Base-by-base conservation (phyloP, 2,329 filamentous ascomycete species). In the Trichoderma koningii region DNA sequence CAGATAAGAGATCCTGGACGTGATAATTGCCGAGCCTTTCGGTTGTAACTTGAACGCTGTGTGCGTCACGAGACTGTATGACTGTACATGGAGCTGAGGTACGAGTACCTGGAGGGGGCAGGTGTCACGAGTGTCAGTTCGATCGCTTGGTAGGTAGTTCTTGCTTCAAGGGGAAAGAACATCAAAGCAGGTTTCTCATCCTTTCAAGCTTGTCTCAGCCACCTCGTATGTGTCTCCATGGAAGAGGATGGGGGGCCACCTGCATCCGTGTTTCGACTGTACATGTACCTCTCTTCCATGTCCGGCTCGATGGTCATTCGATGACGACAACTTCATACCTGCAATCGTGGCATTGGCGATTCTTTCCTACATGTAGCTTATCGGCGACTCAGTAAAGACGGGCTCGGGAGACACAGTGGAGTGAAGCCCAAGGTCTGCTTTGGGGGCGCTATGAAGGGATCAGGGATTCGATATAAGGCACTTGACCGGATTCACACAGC, bases 401-500 rank as follows among this genome's bases (percentile, higher is more conserved):
- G n/a, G 17, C 15, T 23, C 28, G 19, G 3, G 19, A 3, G 6
- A 42, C 34, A 38, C 21, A 62, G 42, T 52, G 42, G 47, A 21
- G 7, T 30, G 55, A 59, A 59, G 55, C 42, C 55, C 55, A 42
- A 57, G 44, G 34, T 10, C 55, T 57, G 26, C 47, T 55, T 55
- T 45, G 19, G 50, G 50, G 62, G 53, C 52, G 52, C 50, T 34
- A n/a, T 50, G 21, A 44, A 55, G 44, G 62, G 62, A 38, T 26
- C 4, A 55, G 44, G 62, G 62, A 38, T 26, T 14, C 12, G 23
- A 30, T 44, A 51, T 41, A 21, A 44, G 34, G 28, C 44, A 26
- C 51, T 64, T 52, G 52, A 52, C 62, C 62, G 52, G 62, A 64
- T 56, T 64, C 19, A 34, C 44, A 53, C 52, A 44, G 21, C 26